Percentiles rank a stretch among this genome's conserved stretches.
phyloP scores from a whole-genome alignment of 2,329 filamentous ascomycete species.

The Huntiella decipiens region DNA sequence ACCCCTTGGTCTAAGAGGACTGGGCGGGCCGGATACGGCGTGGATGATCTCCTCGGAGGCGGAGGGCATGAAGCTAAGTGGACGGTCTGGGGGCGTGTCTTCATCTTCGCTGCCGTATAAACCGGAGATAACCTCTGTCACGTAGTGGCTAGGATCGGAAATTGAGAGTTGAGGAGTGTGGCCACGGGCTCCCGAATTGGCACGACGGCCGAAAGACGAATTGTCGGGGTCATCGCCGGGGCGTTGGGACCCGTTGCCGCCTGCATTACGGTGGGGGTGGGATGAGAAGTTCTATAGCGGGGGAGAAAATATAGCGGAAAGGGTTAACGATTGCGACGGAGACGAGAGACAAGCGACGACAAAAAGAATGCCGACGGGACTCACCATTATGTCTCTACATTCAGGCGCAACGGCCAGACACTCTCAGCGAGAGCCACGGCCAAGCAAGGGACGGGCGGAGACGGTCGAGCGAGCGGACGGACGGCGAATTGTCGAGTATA shows the following conservation, averaged over 20 bases:
- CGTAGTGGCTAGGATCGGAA: constrained; percentile 81
- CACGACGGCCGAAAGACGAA: constrained; percentile 26
- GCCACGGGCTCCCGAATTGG: constrained; percentile 24
- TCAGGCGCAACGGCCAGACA: constrained; percentile 9
- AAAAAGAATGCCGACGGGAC: not conserved
- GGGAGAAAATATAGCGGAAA: not conserved
- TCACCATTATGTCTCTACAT: constrained; percentile 11
- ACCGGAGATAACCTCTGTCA: constrained; percentile 82
- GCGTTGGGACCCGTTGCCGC: constrained; percentile 21
- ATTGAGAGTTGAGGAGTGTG: constrained; percentile 43
- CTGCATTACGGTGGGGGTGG: constrained; percentile 34
- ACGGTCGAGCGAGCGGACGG: not conserved
- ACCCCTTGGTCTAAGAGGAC: constrained; percentile 20
- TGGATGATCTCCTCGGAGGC: constrained; percentile 20
- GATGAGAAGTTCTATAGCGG: constrained; percentile 13
- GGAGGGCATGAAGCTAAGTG: constrained; percentile 49
- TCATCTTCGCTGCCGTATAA: constrained; percentile 67
- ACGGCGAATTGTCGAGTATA: not conserved
- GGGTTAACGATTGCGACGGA: constrained; percentile 2
- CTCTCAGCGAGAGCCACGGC: constrained; percentile 9
- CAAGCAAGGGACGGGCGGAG: not conserved
- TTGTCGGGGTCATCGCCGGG: too few species aligned
- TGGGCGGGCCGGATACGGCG: constrained; percentile 14
- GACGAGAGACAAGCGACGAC: not conserved
- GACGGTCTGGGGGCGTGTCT: constrained; percentile 37